These are phyloP conservation scores for Sclerotinia minor DNA, from an alignment of 2,329 filamentous ascomycete genomes.

Conservation along the genomic window DNA sequence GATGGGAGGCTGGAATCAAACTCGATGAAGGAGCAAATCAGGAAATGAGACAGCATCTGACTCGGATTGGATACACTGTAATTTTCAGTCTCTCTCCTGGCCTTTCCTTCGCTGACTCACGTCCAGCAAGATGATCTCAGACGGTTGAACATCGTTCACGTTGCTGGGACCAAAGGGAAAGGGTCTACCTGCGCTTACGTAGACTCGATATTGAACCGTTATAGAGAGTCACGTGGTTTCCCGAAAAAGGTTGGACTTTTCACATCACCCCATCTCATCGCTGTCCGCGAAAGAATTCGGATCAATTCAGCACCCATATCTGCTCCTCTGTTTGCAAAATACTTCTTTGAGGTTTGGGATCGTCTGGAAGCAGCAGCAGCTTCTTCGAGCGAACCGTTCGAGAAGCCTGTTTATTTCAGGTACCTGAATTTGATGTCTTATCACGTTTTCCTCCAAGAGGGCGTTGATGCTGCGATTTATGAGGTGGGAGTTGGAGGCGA, in stretches of 20 bases:
- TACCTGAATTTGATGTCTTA: conserved; percentile 66
- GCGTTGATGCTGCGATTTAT: conserved; percentile 61
- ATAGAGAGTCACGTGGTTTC: conserved; percentile 43
- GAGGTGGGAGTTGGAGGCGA: conserved; percentile 69
- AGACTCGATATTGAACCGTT: conserved; percentile 59
- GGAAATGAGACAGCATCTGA: conserved; percentile 78
- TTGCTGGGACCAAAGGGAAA: conserved; percentile 77
- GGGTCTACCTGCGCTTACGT: conserved; percentile 71
- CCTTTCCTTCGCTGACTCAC: background rate
- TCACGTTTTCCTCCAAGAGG: conserved; percentile 64
- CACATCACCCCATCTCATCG: conserved; percentile 68
- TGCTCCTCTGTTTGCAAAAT: conserved; percentile 59
- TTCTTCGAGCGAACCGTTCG: conserved; percentile 36
- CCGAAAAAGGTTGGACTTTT: conserved; percentile 56
- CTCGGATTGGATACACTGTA: conserved; percentile 73
- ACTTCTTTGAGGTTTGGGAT: conserved; percentile 70
- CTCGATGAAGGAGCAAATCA: conserved; percentile 70
- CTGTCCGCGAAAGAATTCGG: conserved; percentile 66
- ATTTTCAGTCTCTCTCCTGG: background rate
- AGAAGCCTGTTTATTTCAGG: conserved; percentile 58
- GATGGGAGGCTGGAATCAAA: conserved; percentile 70
- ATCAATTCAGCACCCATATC: conserved; percentile 60
- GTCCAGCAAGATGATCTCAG: conserved; percentile 46
- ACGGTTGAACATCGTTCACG: conserved; percentile 66
- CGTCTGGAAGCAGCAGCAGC: conserved; percentile 45